These are phyloP conservation scores for Pulveroboletus sp. DNA, from an alignment of 768 basidiomycete species.

Conservation along the genomic window DNA sequence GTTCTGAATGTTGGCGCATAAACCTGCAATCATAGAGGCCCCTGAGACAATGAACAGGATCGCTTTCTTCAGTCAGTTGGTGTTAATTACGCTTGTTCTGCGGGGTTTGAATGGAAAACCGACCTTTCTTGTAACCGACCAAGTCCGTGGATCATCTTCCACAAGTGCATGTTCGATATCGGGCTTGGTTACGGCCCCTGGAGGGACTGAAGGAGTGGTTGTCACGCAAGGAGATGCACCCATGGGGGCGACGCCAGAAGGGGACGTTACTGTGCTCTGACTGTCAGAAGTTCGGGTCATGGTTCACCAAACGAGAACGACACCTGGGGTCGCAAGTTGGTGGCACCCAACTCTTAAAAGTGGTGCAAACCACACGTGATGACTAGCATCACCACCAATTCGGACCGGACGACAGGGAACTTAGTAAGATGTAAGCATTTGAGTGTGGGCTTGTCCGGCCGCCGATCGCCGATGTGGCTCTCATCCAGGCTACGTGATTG, in stretches of 20 bases:
- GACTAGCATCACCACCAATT: background rate
- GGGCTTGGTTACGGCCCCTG: conserved; percentile 4
- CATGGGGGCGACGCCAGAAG: background rate
- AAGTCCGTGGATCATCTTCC: conserved; percentile 57
- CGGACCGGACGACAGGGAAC: background rate
- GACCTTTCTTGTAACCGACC: conserved; percentile 58
- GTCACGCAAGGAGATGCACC: background rate
- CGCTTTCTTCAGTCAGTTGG: conserved; percentile 8
- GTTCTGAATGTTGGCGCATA: conserved; percentile 28
- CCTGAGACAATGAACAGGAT: conserved; percentile 23
- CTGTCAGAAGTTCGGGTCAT: conserved; percentile 7
- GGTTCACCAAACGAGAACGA: background rate
- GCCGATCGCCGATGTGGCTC: background rate
- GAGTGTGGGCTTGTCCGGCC: conserved; percentile 4
- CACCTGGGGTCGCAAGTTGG: background rate
- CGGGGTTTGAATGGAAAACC: background rate
- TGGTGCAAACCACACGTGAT: background rate
- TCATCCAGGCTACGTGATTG: background rate
- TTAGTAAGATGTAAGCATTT: background rate
- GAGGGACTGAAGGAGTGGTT: background rate
- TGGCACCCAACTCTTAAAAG: conserved; percentile 4
- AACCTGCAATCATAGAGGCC: conserved; percentile 28
- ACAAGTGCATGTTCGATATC: conserved; percentile 43
- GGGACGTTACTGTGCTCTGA: background rate
- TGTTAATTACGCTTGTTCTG: background rate